phyloP scores from a whole-genome alignment of 2,329 filamentous ascomycete genomes.

The Curvularia sp. region DNA sequence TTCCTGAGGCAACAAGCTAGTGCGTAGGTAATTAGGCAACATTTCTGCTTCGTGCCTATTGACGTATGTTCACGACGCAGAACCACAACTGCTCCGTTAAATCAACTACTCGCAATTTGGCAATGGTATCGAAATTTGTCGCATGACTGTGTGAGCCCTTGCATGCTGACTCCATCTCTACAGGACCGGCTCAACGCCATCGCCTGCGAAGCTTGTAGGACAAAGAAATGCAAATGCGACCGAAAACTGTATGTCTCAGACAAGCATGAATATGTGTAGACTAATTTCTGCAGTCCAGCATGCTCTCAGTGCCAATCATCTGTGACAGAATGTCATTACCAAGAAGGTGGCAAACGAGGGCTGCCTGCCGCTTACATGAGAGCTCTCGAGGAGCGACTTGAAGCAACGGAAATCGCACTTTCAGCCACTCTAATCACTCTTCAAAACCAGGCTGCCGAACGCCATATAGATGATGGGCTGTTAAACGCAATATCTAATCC shows the following conservation, averaged over 20 bases:
- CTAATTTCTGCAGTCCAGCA: conserved; percentile 25
- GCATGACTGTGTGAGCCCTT: neutral
- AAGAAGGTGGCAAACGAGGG: conserved; percentile 37
- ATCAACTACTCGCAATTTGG: neutral
- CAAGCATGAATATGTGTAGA: neutral
- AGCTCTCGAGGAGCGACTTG: conserved; percentile 32
- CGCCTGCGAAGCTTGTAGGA: conserved; percentile 37
- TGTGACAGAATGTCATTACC: conserved; percentile 29
- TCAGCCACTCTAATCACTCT: conserved; percentile 25
- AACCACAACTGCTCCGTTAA: neutral
- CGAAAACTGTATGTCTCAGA: conserved; percentile 23
- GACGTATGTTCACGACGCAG: neutral
- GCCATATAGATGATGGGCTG: conserved; percentile 1
- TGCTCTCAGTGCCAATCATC: conserved; percentile 33
- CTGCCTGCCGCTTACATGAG: conserved; percentile 37
- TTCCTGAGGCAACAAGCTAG: neutral
- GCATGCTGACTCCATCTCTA: neutral
- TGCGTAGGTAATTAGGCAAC: neutral
- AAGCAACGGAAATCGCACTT: conserved; percentile 35
- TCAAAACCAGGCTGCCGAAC: conserved; percentile 9
- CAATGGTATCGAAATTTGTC: neutral
- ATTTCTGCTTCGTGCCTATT: neutral
- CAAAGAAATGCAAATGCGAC: conserved; percentile 41
- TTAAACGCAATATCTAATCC: conserved; percentile 1
- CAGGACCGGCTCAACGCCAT: conserved; percentile 27